Percentiles rank a stretch among this genome's conserved stretches.
Conservation (phyloP, 805 yeast genomes). For the Cyberlindnera euphorbiiphila region DNA sequence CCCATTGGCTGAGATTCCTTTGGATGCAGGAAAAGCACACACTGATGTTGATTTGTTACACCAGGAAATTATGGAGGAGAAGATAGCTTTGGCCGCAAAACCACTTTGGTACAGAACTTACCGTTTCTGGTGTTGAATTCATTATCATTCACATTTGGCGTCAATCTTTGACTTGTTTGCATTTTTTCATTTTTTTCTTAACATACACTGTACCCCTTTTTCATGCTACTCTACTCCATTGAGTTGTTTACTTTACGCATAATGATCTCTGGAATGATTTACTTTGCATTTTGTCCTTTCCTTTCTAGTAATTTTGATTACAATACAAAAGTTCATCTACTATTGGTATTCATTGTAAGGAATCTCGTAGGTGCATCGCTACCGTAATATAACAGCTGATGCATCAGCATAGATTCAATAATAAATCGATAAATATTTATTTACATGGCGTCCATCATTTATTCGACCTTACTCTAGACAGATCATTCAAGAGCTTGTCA, state of each 20-base stretch:
- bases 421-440: too few relatives aligned
- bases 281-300: background rate
- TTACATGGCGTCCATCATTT: too few relatives aligned
- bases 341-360: too few relatives aligned
- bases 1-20: constrained; percentile 47
- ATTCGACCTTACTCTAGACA: constrained; percentile 60
- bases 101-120: constrained; percentile 48
- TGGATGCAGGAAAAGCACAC: constrained; percentile 62
- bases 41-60: constrained; percentile 51
- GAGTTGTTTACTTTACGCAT: background rate
- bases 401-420: too few relatives aligned
- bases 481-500: constrained; percentile 66
- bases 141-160: too few relatives aligned
- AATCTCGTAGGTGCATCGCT: too few relatives aligned
- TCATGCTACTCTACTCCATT: background rate
- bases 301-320: constrained; percentile 1
- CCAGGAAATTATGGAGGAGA: constrained; percentile 58
- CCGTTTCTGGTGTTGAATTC: constrained; percentile 54
- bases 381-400: too few relatives aligned
- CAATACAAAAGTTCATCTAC: too few relatives aligned
- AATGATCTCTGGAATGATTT: constrained; percentile 11
- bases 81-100: constrained; percentile 41
- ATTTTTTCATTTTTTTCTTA: background rate
- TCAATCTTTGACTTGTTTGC: too few relatives aligned
- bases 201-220: background rate